Conservation (phyloP, 768 basidiomycete genomes). For the Mycena pura region DNA sequence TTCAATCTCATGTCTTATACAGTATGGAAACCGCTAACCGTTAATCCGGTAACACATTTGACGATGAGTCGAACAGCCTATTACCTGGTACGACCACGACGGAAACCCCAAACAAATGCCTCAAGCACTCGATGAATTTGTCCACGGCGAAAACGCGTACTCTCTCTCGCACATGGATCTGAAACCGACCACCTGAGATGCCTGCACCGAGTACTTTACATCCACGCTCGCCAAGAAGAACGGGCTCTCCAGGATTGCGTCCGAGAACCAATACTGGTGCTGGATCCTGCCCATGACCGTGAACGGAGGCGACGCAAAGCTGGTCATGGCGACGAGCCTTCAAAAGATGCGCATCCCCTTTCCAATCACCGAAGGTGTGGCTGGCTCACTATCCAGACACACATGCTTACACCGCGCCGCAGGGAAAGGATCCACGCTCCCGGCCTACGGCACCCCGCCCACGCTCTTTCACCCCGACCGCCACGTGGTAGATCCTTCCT, state of each 20-base stretch:
- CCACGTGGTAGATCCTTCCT: constrained; percentile 8
- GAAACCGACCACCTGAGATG: constrained; percentile 9
- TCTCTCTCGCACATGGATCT: constrained; percentile 4
- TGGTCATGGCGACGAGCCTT: constrained; percentile 8
- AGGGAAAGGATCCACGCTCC: constrained; percentile 18
- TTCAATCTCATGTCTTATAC: too few relatives aligned
- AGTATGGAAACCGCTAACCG: too few relatives aligned
- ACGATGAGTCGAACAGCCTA: neutral
- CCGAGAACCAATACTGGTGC: constrained; percentile 11
- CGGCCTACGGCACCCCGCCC: constrained; percentile 11
- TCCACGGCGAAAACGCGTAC: constrained; percentile 16
- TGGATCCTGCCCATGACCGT: constrained; percentile 1
- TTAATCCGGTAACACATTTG: too few relatives aligned
- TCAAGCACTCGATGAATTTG: constrained; percentile 6
- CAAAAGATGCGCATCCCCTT: constrained; percentile 1
- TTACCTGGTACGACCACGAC: constrained; percentile 13
- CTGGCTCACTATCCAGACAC: neutral
- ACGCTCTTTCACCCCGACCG: constrained; percentile 7
- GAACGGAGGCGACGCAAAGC: neutral
- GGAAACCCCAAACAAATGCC: constrained; percentile 4
- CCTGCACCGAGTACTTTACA: constrained; percentile 1
- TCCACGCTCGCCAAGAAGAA: neutral
- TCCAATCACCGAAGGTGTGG: neutral
- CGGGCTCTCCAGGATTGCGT: neutral
- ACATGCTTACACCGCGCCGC: neutral